Evolutionary conservation across 2,329 filamentous ascomycete genomes (phyloP).

Genomic region (Aspergillus latus): DNA sequence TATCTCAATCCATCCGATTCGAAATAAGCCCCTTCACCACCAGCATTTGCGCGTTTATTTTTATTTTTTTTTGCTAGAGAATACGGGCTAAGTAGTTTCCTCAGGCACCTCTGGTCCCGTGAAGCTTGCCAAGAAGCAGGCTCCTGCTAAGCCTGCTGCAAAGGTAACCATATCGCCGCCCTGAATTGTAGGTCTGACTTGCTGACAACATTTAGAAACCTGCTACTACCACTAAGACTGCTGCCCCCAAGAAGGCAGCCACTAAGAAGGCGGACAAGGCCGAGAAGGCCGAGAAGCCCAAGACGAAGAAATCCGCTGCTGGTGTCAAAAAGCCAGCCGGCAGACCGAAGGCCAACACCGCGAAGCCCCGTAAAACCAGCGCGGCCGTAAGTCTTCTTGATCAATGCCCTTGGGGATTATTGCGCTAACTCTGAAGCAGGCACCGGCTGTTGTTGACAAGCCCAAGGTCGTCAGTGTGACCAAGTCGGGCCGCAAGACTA

Average conservation of each 20-base stretch:
- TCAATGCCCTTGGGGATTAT: neutral
- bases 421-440: constrained; percentile 45
- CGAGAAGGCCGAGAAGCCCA: constrained; percentile 31
- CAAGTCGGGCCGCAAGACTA: constrained; percentile 82
- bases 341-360: constrained; percentile 53
- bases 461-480: constrained; percentile 73
- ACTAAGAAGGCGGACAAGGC: constrained; percentile 41
- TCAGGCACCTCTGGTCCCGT: constrained; percentile 80
- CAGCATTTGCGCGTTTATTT: neutral
- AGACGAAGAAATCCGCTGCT: constrained; percentile 48
- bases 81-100: constrained; percentile 30
- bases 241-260: constrained; percentile 46
- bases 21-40: neutral
- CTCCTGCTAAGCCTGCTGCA: constrained; percentile 39
- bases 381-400: constrained; percentile 35
- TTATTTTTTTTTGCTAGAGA: neutral
- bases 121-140: constrained; percentile 83
- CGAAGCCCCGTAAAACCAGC: constrained; percentile 56
- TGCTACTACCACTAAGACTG: constrained; percentile 22
- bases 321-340: constrained; percentile 52
- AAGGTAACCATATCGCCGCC: constrained; percentile 27
- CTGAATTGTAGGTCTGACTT: neutral
- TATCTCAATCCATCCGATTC: too few species aligned
- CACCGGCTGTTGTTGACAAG: constrained; percentile 68
- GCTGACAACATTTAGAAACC: neutral